Evolutionary conservation across 2,329 filamentous ascomycete species (phyloP).

Genomic region (Acrocalymma vagum): DNA sequence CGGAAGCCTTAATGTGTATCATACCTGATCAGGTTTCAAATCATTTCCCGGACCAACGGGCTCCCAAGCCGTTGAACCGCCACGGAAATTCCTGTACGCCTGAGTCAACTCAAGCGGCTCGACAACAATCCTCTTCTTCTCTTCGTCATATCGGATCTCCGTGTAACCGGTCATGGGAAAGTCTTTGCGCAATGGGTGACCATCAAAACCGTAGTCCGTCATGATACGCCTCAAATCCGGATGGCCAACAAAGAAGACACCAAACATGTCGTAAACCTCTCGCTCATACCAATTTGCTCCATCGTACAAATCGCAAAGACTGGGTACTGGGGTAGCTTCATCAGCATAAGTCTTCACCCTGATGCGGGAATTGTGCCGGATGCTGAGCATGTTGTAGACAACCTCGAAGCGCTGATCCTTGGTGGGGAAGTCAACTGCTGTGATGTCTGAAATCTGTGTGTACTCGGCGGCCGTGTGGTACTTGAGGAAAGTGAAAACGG

Average conservation of each 20-base stretch:
- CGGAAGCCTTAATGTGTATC: slow-evolving; percentile 33
- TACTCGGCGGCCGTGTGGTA: slow-evolving; percentile 98
- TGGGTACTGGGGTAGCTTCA: slow-evolving; percentile 92
- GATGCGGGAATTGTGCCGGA: slow-evolving; percentile 96
- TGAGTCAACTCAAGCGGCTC: slow-evolving; percentile 98
- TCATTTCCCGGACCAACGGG: slow-evolving; percentile 77
- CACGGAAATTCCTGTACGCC: slow-evolving; percentile 98
- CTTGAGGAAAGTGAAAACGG: slow-evolving; percentile 94
- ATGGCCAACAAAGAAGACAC: slow-evolving; percentile 95
- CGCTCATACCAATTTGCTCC: slow-evolving; percentile 99
- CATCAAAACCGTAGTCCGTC: slow-evolving; percentile 99
- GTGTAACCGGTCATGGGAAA: slow-evolving; percentile 98
- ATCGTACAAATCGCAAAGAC: slow-evolving; percentile 84
- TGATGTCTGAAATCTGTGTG: slow-evolving; percentile 92
- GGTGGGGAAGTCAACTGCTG: slow-evolving; percentile 94
- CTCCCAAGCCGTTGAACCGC: slow-evolving; percentile 72
- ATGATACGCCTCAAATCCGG: slow-evolving; percentile 96
- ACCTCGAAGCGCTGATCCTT: slow-evolving; percentile 96
- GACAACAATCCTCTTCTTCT: slow-evolving; percentile 99
- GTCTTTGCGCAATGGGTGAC: slow-evolving; percentile 95
- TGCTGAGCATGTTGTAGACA: slow-evolving; percentile 95
- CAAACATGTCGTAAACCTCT: slow-evolving; percentile 97
- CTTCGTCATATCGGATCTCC: slow-evolving; percentile 96
- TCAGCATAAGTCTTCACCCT: slow-evolving; percentile 99
- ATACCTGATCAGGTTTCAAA: slow-evolving; percentile 75